These are phyloP conservation scores for Beauveria pseudobassiana DNA, from an alignment of 2,329 filamentous ascomycete species.

Conservation along the genomic window DNA sequence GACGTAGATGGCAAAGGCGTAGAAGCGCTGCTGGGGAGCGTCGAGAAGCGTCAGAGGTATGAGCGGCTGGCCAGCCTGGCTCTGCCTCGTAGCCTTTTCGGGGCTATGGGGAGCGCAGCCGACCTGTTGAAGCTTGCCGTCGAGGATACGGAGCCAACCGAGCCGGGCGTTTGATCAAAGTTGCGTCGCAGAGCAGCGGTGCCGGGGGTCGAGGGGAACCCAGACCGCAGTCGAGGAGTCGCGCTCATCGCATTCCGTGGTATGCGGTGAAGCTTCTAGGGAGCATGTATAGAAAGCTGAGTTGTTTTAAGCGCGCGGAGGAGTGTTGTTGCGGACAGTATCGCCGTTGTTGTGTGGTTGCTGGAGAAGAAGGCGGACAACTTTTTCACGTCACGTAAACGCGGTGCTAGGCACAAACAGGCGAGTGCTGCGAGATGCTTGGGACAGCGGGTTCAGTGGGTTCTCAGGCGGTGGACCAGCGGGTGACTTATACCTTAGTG, in stretches of 20 bases:
- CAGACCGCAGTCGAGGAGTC: constrained; percentile 76
- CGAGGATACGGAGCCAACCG: constrained; percentile 24
- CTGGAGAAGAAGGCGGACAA: neutral
- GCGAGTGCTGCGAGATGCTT: neutral
- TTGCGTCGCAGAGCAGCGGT: constrained; percentile 32
- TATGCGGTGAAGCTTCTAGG: constrained; percentile 12
- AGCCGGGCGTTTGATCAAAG: constrained; percentile 25
- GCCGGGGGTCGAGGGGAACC: constrained; percentile 69
- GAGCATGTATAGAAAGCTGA: neutral
- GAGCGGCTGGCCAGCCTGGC: constrained; percentile 46
- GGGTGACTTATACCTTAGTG: neutral
- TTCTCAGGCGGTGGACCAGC: too few species aligned
- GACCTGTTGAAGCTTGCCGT: constrained; percentile 22
- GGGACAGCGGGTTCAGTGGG: neutral
- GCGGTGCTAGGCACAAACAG: constrained; percentile 7
- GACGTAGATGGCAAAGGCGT: constrained; percentile 72
- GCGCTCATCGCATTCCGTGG: constrained; percentile 67
- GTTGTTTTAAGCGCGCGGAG: neutral
- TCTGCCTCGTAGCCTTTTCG: constrained; percentile 26
- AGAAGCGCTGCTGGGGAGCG: constrained; percentile 84
- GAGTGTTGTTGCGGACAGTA: neutral
- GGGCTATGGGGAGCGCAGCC: constrained; percentile 37
- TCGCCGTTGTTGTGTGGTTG: constrained; percentile 3
- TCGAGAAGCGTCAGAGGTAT: constrained; percentile 79
- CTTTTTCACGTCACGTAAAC: constrained; percentile 11